Conservation (phyloP, 1,139 yeast genomes). For the Pichia sp. region DNA sequence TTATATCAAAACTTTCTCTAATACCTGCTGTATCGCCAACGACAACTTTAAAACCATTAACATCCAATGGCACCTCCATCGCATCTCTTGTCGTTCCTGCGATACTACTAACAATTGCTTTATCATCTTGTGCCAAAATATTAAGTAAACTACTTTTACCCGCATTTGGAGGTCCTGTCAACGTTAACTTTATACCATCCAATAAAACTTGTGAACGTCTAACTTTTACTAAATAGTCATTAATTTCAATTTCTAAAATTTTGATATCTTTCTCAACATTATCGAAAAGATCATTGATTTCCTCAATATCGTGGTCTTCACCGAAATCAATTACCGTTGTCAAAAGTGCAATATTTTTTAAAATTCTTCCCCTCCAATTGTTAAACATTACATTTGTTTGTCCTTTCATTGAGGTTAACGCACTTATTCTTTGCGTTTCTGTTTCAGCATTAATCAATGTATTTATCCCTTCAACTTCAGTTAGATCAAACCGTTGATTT, state of each 20-base stretch:
- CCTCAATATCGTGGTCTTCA: slow-evolving; percentile 84
- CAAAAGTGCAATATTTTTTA: slow-evolving; percentile 63
- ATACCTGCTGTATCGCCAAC: slow-evolving; percentile 95
- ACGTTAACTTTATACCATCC: slow-evolving; percentile 65
- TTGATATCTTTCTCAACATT: slow-evolving; percentile 42
- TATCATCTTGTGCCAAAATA: slow-evolving; percentile 65
- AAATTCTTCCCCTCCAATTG: slow-evolving; percentile 62
- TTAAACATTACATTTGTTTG: slow-evolving; percentile 47
- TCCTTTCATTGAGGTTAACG: slow-evolving; percentile 70
- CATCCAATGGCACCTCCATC: slow-evolving; percentile 73
- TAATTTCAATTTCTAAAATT: slow-evolving; percentile 40
- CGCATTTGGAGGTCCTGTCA: slow-evolving; percentile 93
- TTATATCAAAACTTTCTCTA: slow-evolving; percentile 47
- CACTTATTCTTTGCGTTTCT: slow-evolving; percentile 75
- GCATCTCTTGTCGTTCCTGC: slow-evolving; percentile 96
- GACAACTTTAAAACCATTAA: slow-evolving; percentile 77
- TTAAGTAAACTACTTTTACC: slow-evolving; percentile 90
- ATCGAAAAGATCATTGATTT: slow-evolving; percentile 41
- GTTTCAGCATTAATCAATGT: slow-evolving; percentile 94
- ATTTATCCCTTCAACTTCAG: slow-evolving; percentile 86
- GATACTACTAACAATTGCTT: slow-evolving; percentile 84
- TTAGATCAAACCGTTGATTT: slow-evolving; percentile 45
- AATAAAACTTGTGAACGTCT: slow-evolving; percentile 58
- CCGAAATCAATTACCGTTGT: slow-evolving; percentile 94
- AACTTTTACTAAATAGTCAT: slow-evolving; percentile 43